Evolutionary conservation across 2,329 filamentous ascomycete species (phyloP).

Genomic region (Trichophyton simii): DNA sequence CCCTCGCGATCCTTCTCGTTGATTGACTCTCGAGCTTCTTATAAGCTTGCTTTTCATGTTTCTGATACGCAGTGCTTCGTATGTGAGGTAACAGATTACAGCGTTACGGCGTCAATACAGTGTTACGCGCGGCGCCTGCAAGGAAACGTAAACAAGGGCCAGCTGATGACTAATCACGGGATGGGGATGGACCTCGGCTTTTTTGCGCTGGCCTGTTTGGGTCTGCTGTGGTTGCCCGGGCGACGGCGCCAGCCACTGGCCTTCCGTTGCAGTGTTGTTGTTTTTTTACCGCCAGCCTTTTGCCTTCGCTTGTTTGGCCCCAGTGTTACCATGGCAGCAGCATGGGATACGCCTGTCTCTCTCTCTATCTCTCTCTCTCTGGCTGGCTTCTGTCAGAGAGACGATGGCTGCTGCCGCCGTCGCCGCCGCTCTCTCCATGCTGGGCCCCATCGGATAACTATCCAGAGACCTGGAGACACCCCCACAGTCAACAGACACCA

Average conservation of each 20-base stretch:
- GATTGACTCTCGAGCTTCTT: background rate
- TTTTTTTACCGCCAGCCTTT: too few species aligned
- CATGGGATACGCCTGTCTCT: background rate
- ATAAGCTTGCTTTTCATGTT: background rate
- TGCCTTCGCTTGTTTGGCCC: too few species aligned
- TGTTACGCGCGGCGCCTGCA: too few species aligned
- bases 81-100: too few species aligned
- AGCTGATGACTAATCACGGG: too few species aligned
- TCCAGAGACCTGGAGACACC: background rate
- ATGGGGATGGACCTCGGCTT: too few species aligned
- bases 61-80: background rate
- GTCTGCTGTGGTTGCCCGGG: too few species aligned
- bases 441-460: background rate
- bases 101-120: background rate
- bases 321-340: background rate
- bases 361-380: background rate
- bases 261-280: too few species aligned
- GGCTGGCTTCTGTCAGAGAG: background rate
- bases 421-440: background rate
- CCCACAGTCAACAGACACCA: constrained; percentile 16
- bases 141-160: too few species aligned
- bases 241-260: too few species aligned
- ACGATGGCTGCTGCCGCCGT: background rate
- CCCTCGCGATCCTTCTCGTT: background rate
- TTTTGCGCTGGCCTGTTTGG: too few species aligned